A percentile compares a stretch with the other conserved stretches of the same genome.
These are phyloP conservation scores for Fonsecaea multimorphosa DNA, from an alignment of 2,329 filamentous ascomycete genomes.

Conservation along the genomic window DNA sequence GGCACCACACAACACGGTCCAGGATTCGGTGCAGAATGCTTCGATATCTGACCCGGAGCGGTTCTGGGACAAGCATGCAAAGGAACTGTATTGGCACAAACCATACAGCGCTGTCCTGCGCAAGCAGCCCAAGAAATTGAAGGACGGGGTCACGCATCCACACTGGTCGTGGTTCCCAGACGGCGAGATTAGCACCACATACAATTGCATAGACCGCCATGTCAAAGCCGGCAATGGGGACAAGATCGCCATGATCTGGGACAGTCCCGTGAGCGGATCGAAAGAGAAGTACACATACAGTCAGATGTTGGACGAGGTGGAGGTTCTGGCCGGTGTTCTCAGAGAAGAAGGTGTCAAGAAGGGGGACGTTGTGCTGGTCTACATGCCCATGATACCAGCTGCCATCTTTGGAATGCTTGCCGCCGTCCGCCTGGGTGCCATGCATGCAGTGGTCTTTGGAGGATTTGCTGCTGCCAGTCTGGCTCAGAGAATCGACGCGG, in stretches of 20 bases:
- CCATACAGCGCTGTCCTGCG: constrained; percentile 69
- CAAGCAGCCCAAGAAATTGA: constrained; percentile 67
- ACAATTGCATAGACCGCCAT: constrained; percentile 90
- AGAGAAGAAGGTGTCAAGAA: constrained; percentile 79
- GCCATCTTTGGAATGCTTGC: constrained; percentile 87
- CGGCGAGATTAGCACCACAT: constrained; percentile 87
- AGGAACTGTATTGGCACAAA: constrained; percentile 80
- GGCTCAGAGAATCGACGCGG: constrained; percentile 86
- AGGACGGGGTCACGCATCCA: constrained; percentile 67
- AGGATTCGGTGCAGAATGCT: constrained; percentile 57
- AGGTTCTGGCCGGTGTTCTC: constrained; percentile 79
- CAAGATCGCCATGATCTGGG: constrained; percentile 79
- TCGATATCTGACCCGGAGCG: constrained; percentile 72
- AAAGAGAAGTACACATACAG: constrained; percentile 77
- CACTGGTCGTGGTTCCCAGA: constrained; percentile 91
- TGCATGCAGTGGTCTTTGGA: constrained; percentile 92
- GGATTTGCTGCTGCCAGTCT: constrained; percentile 83
- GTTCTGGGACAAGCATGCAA: constrained; percentile 79
- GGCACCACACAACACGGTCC: constrained; percentile 43
- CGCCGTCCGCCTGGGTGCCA: constrained; percentile 77
- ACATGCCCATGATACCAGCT: constrained; percentile 97
- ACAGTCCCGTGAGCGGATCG: constrained; percentile 78
- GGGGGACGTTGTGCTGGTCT: constrained; percentile 87
- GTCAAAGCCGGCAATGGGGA: constrained; percentile 79
- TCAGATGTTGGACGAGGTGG: constrained; percentile 77